Evolutionary conservation across 1,284 basidiomycete species (phyloP), one percentile per base, ranked within the genome.

Genomic region (Rhodotorula sp.): DNA sequence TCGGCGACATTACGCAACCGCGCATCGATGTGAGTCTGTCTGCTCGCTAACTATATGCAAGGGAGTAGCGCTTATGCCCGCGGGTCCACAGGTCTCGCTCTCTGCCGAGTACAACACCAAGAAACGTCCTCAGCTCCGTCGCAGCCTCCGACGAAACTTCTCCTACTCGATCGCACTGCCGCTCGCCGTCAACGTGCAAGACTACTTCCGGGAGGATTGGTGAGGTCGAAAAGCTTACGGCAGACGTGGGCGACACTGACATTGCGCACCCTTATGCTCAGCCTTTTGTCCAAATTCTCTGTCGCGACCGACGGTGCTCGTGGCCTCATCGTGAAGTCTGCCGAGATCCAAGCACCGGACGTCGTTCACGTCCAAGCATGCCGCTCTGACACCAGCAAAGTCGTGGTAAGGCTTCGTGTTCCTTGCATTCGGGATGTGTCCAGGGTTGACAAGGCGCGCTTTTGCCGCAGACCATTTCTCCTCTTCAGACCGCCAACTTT

Each of bases 111-210:
- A 92, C 78, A 82, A 79, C 15, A 90, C 89, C 0, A 77, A 77
- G 17, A 75, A 81, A 1, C 85, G 89, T 64, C 84, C 87, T 3
- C 80, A 81, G 7, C 75, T 88, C 20, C 80, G 79, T 29, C 84
- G 91, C 46, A 83, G 79, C 14, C 77, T 91, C 37, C 82, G 80
- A 49, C 81, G 86, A 18, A 83, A 83, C n/a, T 84, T 85, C 68
- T 80, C 83, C 7, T 83, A 92, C 24, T 81, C 84, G 15, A 86
- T 87, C 4, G 84, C 86, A 0, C 82, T 93, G n/a, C 91, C 91
- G 4, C 83, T 93, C 59, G 85, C 88, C 18, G 88, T 92, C 62
- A 92, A 91, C 70, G 91, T 93, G 3, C 88, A 93, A 79, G 91
- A 93, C 79, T 91, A 90, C 79, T 92, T 93, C 82, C 86, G 91